Evolutionary conservation across 2,329 filamentous ascomycete species (phyloP).

Genomic region (Fusarium pseudocircinatum): DNA sequence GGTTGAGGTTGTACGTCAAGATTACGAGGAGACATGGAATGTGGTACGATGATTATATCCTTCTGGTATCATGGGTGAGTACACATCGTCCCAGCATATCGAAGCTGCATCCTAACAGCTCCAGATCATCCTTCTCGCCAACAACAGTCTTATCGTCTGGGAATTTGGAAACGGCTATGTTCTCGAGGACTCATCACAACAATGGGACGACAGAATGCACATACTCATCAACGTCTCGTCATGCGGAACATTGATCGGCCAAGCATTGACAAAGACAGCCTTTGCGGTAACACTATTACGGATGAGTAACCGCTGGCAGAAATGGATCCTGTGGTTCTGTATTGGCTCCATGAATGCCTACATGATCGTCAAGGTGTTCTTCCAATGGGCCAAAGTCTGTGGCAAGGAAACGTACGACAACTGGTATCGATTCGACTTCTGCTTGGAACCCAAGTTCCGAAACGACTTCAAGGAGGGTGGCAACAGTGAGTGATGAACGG

Average conservation of each 20-base stretch:
- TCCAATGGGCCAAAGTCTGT: constrained; percentile 61
- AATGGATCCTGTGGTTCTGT: constrained; percentile 58
- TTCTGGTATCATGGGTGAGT: constrained; percentile 51
- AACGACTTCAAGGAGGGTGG: constrained; percentile 60
- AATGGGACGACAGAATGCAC: constrained; percentile 63
- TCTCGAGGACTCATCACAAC: constrained; percentile 47
- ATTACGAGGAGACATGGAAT: constrained; percentile 48
- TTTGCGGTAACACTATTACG: constrained; percentile 51
- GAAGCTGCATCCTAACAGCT: not conserved
- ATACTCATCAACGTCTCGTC: constrained; percentile 59
- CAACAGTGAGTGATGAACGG: constrained; percentile 52
- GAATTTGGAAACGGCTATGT: constrained; percentile 61
- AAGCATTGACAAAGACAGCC: constrained; percentile 51
- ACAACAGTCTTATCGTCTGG: constrained; percentile 56
- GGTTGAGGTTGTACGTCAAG: constrained; percentile 49
- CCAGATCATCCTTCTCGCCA: constrained; percentile 55
- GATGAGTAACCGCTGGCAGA: constrained; percentile 57
- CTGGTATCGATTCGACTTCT: constrained; percentile 59
- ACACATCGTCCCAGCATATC: not conserved
- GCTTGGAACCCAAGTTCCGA: constrained; percentile 51
- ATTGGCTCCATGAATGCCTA: constrained; percentile 59
- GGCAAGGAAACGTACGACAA: constrained; percentile 54
- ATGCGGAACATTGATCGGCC: constrained; percentile 50
- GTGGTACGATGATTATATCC: constrained; percentile 53
- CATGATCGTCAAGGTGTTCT: constrained; percentile 58